Evolutionary conservation across 352 stramenopile genomes (phyloP).

Genomic region (Globisporangium takayamanum): DNA sequence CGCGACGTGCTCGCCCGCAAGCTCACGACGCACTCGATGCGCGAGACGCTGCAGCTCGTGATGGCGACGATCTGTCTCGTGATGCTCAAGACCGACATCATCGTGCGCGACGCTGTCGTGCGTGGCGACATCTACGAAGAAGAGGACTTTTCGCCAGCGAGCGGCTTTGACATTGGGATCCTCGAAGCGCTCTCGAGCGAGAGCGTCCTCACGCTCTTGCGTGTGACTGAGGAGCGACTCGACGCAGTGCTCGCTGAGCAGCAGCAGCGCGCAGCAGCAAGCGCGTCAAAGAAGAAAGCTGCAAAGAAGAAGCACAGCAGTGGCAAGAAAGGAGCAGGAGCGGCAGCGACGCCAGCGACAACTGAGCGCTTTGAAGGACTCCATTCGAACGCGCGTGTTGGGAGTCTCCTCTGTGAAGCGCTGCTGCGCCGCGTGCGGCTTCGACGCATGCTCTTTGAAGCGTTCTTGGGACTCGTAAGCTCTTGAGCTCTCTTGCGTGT

Average conservation of each 20-base stretch:
- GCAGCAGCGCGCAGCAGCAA: conserved; percentile 34
- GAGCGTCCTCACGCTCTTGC: conserved; percentile 32
- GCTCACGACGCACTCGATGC: conserved; percentile 21
- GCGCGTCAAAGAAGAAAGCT: conserved; percentile 36
- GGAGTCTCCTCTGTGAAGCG: conserved; percentile 47
- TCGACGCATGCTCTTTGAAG: conserved; percentile 37
- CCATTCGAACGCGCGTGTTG: conserved; percentile 44
- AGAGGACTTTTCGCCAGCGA: conserved; percentile 89
- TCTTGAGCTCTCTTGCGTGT: background rate
- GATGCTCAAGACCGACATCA: conserved; percentile 66
- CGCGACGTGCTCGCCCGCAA: conserved; percentile 22
- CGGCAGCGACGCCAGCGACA: background rate
- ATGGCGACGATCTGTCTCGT: conserved; percentile 64
- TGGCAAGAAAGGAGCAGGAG: conserved; percentile 3
- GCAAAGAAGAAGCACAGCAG: conserved; percentile 65
- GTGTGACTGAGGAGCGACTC: conserved; percentile 40
- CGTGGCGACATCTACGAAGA: conserved; percentile 95
- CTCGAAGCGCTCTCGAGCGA: conserved; percentile 35
- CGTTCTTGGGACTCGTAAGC: conserved; percentile 30
- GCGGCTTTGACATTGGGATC: conserved; percentile 48
- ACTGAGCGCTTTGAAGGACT: conserved; percentile 28
- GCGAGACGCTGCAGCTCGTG: conserved; percentile 61
- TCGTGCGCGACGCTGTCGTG: conserved; percentile 79
- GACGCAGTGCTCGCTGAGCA: conserved; percentile 34
- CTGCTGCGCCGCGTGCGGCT: conserved; percentile 55